These are phyloP conservation scores for Candida vartiovaarae DNA, from an alignment of 805 yeast species.

Conservation along the genomic window DNA sequence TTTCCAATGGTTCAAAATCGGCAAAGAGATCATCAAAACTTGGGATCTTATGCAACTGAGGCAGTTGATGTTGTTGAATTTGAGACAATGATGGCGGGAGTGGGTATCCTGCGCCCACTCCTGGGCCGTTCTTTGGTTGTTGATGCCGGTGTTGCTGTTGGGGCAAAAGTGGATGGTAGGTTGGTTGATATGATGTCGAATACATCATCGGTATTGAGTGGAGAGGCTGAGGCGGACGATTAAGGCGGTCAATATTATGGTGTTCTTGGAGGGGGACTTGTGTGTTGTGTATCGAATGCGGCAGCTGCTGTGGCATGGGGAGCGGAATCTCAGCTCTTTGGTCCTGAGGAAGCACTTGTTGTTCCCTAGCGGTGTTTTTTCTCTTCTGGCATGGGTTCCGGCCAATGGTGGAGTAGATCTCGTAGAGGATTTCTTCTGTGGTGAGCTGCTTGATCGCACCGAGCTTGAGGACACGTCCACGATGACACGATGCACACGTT, in stretches of 20 bases:
- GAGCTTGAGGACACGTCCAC: conserved; percentile 23
- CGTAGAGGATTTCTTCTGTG: conserved; percentile 17
- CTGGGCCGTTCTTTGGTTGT: too few species aligned
- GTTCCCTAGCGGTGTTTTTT: conserved; percentile 16
- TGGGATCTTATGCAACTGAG: conserved; percentile 9
- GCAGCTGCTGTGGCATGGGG: too few species aligned
- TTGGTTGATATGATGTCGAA: too few species aligned
- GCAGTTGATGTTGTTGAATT: background rate
- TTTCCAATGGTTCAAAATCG: conserved; percentile 19
- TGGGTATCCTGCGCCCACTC: too few species aligned
- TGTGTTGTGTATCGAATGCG: too few species aligned
- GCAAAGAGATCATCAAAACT: conserved; percentile 17
- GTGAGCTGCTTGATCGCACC: conserved; percentile 14
- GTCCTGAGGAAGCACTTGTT: conserved; percentile 5
- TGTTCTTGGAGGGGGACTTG: too few species aligned
- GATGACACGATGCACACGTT: conserved; percentile 23
- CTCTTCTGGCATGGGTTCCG: conserved; percentile 21
- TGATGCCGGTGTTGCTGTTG: too few species aligned
- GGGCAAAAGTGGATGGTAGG: too few species aligned
- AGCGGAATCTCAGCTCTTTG: background rate
- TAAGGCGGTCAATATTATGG: too few species aligned
- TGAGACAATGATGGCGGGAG: too few species aligned
- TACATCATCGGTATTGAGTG: too few species aligned
- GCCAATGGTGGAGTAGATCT: conserved; percentile 17
- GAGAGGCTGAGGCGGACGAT: too few species aligned